Base-by-base conservation (phyloP, 805 yeast genomes). In the Suhomyces faveliae region DNA sequence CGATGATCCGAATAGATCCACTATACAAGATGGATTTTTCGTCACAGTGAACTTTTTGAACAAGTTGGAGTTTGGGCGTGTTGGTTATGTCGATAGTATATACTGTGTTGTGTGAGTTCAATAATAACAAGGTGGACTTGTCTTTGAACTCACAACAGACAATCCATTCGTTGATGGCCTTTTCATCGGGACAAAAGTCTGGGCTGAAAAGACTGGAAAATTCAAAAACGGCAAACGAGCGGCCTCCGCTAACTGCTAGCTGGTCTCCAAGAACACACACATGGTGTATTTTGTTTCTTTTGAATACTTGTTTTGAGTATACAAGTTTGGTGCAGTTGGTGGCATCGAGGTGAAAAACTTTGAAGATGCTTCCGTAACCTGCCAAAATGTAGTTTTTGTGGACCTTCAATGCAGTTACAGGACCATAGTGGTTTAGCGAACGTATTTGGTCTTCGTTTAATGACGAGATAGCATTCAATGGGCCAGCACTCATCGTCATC, bases 11-110 rank as follows among this genome's bases (percentile, higher is more conserved):
- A 33, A 92, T 78, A 1, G 88, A 76, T 0, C 98, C 99, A 5
- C 96, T 88, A 62, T 94, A 94, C 29, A 94, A 71, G 40, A 92
- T 85, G 1, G 96, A 87, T 54, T 86, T 84, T 65, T 89, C 95
- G 15, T 77, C 77, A 57, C 84, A 80, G 20, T 79, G 66, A 13
- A 64, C 58, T 10, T 68, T 68, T 1, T 62, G 64, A 0, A 56
- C 27, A 0, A 79, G 56, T 3, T 39, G 46, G 24, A 59, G 57
- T 1, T 48, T 51, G 2, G 37, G n/a, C 11, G 9, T 2, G 12
- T 42, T 41, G 10, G 68, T 13, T 40, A 81, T 40, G 17, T 57
- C 58, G 1, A 70, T 53, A 30, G 59, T 55, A 39, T 68, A 67
- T 0, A 89, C 77, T 25, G 77, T 74, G 58, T 92, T 91, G 62